Percentiles rank a stretch among this genome's conserved stretches.
Conservation (phyloP, 2,329 filamentous ascomycete species). For the Scedosporium apiospermum region DNA sequence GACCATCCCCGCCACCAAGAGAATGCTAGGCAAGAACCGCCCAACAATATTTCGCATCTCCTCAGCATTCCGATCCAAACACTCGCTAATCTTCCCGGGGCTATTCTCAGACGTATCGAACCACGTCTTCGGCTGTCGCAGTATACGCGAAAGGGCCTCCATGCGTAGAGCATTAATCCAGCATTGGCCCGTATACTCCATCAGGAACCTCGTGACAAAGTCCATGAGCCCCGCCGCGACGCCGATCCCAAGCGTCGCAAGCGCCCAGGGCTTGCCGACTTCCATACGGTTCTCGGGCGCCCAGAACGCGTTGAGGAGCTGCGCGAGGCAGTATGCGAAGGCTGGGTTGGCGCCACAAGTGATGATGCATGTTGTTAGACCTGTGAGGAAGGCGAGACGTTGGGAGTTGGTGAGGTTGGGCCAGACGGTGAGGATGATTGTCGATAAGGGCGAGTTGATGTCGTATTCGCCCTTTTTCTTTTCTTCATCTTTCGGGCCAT, state of each 20-base stretch:
- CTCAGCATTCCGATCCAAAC: constrained; percentile 72
- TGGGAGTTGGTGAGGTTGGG: constrained; percentile 46
- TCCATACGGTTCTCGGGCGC: constrained; percentile 31
- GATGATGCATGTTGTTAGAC: constrained; percentile 50
- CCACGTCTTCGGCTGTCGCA: constrained; percentile 70
- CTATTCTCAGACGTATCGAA: constrained; percentile 63
- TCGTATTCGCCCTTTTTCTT: not conserved
- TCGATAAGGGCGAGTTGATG: constrained; percentile 1
- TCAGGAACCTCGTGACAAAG: constrained; percentile 58
- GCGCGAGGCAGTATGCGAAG: constrained; percentile 69
- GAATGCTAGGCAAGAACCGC: constrained; percentile 61
- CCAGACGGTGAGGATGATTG: constrained; percentile 61
- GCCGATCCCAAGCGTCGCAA: constrained; percentile 60
- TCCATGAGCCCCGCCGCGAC: constrained; percentile 54
- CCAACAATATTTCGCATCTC: constrained; percentile 79
- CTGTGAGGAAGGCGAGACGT: constrained; percentile 46
- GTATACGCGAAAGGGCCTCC: constrained; percentile 57
- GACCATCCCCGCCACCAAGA: constrained; percentile 60
- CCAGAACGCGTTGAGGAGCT: constrained; percentile 64
- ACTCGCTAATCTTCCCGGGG: constrained; percentile 51
- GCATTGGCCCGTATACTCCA: constrained; percentile 61
- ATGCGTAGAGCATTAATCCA: constrained; percentile 69
- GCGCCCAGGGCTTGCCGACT: constrained; percentile 54
- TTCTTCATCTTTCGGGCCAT: not conserved
- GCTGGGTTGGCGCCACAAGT: constrained; percentile 60